A percentile compares a stretch with the other conserved stretches of the same genome.
These are phyloP conservation scores for Aureobasidium melanogenum DNA, from an alignment of 2,329 filamentous ascomycete genomes.

Conservation along the genomic window DNA sequence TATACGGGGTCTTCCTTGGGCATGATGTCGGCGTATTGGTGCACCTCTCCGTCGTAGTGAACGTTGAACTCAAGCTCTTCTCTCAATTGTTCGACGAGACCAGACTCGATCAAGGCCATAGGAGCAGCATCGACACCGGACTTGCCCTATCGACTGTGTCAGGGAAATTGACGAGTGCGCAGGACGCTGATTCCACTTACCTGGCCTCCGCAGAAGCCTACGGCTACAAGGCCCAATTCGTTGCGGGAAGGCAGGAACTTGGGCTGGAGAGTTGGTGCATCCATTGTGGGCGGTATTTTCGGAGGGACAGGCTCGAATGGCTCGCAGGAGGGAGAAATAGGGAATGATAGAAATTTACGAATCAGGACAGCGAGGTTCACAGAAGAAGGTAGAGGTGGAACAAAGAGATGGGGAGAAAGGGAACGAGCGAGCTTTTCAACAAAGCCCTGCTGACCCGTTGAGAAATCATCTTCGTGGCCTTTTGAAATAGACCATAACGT, in stretches of 20 bases:
- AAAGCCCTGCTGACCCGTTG: constrained; percentile 5
- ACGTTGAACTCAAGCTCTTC: constrained; percentile 84
- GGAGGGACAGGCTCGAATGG: neutral
- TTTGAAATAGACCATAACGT: constrained; percentile 9
- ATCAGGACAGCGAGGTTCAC: neutral
- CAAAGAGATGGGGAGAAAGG: constrained; percentile 11
- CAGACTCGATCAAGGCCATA: constrained; percentile 77
- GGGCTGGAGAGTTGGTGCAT: constrained; percentile 49
- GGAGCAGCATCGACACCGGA: constrained; percentile 86
- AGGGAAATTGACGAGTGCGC: neutral
- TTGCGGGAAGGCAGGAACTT: constrained; percentile 74
- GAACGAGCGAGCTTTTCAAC: constrained; percentile 4
- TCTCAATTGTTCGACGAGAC: constrained; percentile 73
- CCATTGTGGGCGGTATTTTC: constrained; percentile 19
- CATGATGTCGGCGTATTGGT: constrained; percentile 69
- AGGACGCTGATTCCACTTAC: constrained; percentile 38
- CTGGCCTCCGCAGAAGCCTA: constrained; percentile 94
- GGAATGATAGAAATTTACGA: neutral
- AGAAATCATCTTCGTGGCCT: constrained; percentile 9
- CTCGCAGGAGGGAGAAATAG: constrained; percentile 1
- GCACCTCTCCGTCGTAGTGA: constrained; percentile 72
- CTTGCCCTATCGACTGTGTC: constrained; percentile 57
- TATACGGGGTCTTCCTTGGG: constrained; percentile 66
- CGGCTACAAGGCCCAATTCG: constrained; percentile 84
- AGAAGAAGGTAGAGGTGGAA: constrained; percentile 1